These are phyloP conservation scores for Macrophomina pseudophaseolina DNA, from an alignment of 2,329 filamentous ascomycete species.

Conservation along the genomic window DNA sequence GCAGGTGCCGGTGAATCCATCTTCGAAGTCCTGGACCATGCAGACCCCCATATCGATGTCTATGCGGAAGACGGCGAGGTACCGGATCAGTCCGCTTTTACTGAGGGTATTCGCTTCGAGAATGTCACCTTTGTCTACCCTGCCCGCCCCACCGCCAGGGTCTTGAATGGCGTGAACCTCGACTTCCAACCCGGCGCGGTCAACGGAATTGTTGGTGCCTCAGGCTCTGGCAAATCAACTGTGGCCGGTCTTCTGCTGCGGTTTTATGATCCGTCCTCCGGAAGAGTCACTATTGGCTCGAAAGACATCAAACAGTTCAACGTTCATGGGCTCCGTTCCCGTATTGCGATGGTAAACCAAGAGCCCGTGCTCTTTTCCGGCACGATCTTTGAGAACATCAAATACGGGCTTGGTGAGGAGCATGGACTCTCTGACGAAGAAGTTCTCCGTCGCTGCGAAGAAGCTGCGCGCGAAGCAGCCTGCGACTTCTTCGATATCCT, in stretches of 20 bases:
- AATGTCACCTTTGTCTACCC: conserved; percentile 52
- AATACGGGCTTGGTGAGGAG: conserved; percentile 46
- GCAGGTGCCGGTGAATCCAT: conserved; percentile 57
- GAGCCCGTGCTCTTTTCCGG: conserved; percentile 41
- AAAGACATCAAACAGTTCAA: conserved; percentile 38
- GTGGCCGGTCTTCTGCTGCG: conserved; percentile 50
- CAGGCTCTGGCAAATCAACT: conserved; percentile 53
- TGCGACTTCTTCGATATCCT: conserved; percentile 58
- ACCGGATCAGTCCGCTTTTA: conserved; percentile 32
- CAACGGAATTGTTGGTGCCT: conserved; percentile 53
- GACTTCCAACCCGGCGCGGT: conserved; percentile 46
- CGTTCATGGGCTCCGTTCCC: conserved; percentile 38
- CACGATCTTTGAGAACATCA: conserved; percentile 45
- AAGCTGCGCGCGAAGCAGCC: conserved; percentile 66
- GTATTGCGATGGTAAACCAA: conserved; percentile 42
- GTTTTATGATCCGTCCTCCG: conserved; percentile 44
- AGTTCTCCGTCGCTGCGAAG: conserved; percentile 60
- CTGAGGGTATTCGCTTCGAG: conserved; percentile 48
- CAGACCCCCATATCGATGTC: conserved; percentile 45
- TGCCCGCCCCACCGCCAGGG: conserved; percentile 47
- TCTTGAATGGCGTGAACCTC: conserved; percentile 46
- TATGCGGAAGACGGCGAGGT: conserved; percentile 39
- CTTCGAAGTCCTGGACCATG: conserved; percentile 50
- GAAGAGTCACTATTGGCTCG: conserved; percentile 42
- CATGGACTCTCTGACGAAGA: conserved; percentile 54